Percentiles rank a stretch among this genome's conserved stretches.
These are phyloP conservation scores for Lojkania enalia DNA, from an alignment of 2,329 filamentous ascomycete genomes.

Conservation along the genomic window DNA sequence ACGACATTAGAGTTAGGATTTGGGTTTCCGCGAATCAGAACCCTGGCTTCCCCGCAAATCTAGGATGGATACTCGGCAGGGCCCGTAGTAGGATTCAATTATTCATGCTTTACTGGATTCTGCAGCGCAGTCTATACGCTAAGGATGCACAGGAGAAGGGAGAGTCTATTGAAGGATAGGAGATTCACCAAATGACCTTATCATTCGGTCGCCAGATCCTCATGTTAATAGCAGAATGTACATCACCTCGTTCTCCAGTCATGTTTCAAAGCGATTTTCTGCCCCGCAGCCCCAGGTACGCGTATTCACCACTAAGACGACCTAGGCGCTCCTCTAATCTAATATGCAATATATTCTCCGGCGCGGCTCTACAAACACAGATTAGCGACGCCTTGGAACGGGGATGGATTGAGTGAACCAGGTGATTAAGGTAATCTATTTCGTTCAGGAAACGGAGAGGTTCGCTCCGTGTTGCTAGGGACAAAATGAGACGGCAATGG, in stretches of 20 bases:
- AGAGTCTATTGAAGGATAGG: too few relatives aligned
- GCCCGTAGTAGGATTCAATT: too few relatives aligned
- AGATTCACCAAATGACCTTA: background rate
- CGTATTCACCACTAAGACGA: background rate
- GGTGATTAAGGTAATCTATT: slow-evolving; percentile 19
- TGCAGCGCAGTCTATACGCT: too few relatives aligned
- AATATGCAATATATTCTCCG: slow-evolving; percentile 21
- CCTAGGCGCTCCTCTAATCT: slow-evolving; percentile 6
- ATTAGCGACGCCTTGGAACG: slow-evolving; percentile 14
- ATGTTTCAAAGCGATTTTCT: too few relatives aligned
- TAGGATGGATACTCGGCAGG: background rate
- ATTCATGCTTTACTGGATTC: too few relatives aligned
- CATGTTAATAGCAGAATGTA: too few relatives aligned
- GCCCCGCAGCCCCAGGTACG: background rate
- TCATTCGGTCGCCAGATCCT: background rate
- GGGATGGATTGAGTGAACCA: slow-evolving; percentile 14
- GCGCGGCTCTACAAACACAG: slow-evolving; percentile 14
- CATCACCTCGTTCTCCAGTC: background rate
- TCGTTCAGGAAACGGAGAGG: slow-evolving; percentile 17
- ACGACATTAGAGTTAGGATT: slow-evolving; percentile 2
- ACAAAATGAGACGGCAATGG: background rate
- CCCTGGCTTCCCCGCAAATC: slow-evolving; percentile 6
- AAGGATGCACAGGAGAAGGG: too few relatives aligned
- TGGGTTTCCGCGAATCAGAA: slow-evolving; percentile 13
- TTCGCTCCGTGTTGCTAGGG: slow-evolving; percentile 17